Conservation (phyloP, 139 green algal genomes). For the Tetratostichococcus sp. region DNA sequence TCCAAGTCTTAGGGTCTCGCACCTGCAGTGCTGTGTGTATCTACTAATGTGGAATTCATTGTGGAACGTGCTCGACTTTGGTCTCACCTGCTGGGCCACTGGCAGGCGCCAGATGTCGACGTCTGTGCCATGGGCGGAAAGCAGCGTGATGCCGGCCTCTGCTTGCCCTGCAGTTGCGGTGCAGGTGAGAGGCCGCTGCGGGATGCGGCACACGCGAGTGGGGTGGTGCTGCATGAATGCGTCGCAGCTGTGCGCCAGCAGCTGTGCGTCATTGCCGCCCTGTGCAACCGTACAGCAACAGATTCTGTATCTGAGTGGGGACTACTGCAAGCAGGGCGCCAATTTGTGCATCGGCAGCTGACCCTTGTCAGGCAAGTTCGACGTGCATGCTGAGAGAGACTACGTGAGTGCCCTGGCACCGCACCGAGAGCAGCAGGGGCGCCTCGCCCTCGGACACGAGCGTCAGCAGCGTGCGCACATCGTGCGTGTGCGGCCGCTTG, state of each 20-base stretch:
- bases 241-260: slow-evolving; percentile 50
- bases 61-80: no score
- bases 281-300: no score
- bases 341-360: no score
- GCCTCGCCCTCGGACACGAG: not conserved
- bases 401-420: no score
- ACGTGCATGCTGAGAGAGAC: no score
- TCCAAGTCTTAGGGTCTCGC: no score
- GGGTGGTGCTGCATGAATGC: slow-evolving; percentile 41
- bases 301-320: no score
- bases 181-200: slow-evolving; percentile 51
- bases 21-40: no score
- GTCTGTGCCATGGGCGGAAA: slow-evolving; percentile 37
- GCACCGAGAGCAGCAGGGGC: slow-evolving; percentile 14
- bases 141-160: slow-evolving; percentile 20
- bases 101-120: slow-evolving; percentile 63
- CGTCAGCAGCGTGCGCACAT: slow-evolving; percentile 71
- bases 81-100: not conserved
- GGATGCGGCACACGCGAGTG: slow-evolving; percentile 46
- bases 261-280: slow-evolving; percentile 73
- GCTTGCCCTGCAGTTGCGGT: slow-evolving; percentile 7
- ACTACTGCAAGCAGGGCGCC: no score
- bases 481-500: slow-evolving; percentile 82
- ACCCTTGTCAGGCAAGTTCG: no score
- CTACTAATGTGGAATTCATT: no score